Percentiles rank a stretch among this genome's conserved stretches.
These are phyloP conservation scores for Tagetes patula DNA, from an alignment of 129 eudicot species.

Conservation along the genomic window DNA sequence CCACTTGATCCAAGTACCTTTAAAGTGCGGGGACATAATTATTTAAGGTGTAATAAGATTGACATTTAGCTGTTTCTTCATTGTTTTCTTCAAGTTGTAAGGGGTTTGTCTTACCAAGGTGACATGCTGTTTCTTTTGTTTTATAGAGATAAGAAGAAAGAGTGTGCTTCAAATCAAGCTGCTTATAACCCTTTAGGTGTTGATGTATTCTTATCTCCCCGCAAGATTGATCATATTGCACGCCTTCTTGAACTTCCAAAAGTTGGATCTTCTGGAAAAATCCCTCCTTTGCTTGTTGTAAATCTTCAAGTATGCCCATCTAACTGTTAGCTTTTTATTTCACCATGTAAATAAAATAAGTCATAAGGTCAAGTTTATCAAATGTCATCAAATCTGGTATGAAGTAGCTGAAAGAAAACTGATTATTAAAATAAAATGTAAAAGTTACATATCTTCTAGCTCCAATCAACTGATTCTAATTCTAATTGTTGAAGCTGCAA, in stretches of 20 bases:
- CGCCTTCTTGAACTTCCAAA: slow-evolving; percentile 88
- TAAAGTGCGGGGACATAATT: slow-evolving; percentile 77
- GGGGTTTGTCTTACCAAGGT: neutral
- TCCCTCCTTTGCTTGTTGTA: slow-evolving; percentile 84
- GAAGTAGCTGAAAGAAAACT: slow-evolving; percentile 13
- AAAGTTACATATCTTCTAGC: neutral
- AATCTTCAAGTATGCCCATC: slow-evolving; percentile 74
- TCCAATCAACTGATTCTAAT: neutral
- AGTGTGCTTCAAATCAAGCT: slow-evolving; percentile 67
- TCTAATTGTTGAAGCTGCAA: neutral
- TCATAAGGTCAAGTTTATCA: neutral
- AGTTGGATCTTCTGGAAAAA: slow-evolving; percentile 53
- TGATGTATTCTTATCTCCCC: slow-evolving; percentile 78
- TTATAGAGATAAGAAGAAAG: slow-evolving; percentile 92
- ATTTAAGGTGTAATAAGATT: slow-evolving; percentile 42
- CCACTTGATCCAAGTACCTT: slow-evolving; percentile 71
- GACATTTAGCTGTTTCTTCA: slow-evolving; percentile 5
- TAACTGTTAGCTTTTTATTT: neutral
- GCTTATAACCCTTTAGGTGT: slow-evolving; percentile 85
- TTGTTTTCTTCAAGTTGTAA: neutral
- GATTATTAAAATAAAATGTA: slow-evolving; percentile 4
- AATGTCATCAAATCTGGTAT: neutral
- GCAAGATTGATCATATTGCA: slow-evolving; percentile 84
- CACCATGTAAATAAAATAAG: neutral
- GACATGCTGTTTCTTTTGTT: slow-evolving; percentile 17